These are phyloP conservation scores for Pelargonium cotyledonis DNA, from an alignment of 441 rosid genomes.

Conservation along the genomic window DNA sequence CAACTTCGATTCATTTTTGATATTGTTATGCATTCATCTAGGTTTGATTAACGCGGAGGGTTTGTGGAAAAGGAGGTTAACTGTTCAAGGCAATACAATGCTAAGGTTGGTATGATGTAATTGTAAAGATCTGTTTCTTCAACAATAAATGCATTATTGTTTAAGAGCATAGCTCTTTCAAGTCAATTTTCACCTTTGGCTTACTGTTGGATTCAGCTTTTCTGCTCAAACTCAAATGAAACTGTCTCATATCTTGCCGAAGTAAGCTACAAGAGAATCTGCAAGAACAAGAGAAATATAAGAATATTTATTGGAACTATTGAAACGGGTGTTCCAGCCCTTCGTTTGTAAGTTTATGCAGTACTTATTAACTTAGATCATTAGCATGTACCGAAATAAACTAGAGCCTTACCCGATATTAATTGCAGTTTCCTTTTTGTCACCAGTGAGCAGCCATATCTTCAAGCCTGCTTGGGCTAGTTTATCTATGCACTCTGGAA, in stretches of 20 bases:
- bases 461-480: conserved; percentile 99
- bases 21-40: too few species aligned
- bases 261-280: conserved; percentile 95
- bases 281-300: conserved; percentile 25
- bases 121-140: neutral
- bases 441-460: conserved; percentile 95
- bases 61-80: too few species aligned
- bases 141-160: neutral
- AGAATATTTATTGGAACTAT: too few species aligned
- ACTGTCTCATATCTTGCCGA: conserved; percentile 87
- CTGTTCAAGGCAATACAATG: too few species aligned
- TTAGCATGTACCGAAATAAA: neutral
- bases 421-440: conserved; percentile 98
- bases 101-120: too few species aligned
- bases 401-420: conserved; percentile 65
- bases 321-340: too few species aligned
- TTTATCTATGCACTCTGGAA: conserved; percentile 89
- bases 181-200: conserved; percentile 48
- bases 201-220: conserved; percentile 34
- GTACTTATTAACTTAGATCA: neutral
- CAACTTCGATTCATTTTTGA: neutral
- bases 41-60: too few species aligned
- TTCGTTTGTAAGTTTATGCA: too few species aligned
- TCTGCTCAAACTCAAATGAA: conserved; percentile 70
- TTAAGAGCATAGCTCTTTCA: neutral